Base-by-base conservation (phyloP, 306 rosid species). In the Acacia crassicarpa region DNA sequence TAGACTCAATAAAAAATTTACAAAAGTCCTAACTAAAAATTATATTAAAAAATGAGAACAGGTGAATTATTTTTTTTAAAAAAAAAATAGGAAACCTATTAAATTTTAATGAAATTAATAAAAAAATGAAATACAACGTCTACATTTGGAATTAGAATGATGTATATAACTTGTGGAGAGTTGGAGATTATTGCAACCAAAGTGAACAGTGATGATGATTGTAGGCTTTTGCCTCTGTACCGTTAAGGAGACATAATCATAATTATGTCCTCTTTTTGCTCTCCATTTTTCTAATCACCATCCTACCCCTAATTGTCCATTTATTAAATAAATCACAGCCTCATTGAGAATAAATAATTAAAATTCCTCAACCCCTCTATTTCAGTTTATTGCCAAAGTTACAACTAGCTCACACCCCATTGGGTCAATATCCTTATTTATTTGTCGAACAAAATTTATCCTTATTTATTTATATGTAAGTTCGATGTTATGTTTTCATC, bases 201-300 rank as follows among this genome's bases (percentile, higher is more conserved):
- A 46, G 23, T 67, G 58, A 74, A 83, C 77, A 70, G 78, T 67
- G 75, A 85, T 85, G 82, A 82, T 85, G 83, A 82, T 85, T 77
- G 68, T 49, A 27, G 74, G 84, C 81, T 38, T 27, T 72, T 2
- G 81, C 58, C 25, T 79, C 48, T 3, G 58, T 62, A 83, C 93
- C 89, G 90, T 88, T 84, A 62, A 16, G 78, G 90, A 69, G 76
- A 84, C 90, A 83, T 27, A n/a, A 15, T 32, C 41, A 87, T 83
- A 72, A 85, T 83, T 74, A 74, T 48, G 62, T 68, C 23, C 62
- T 61, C 84, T 78, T 61, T 79, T 27, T 74, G 70, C 73, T 66
- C 13, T 54, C 25, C 23, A 54, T 20, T 20, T 54, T 19, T 54
- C 8, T 20, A 54, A 54, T 54, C 27, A 54, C 59, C 62, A 54